phyloP scores from a whole-genome alignment of 2,329 filamentous ascomycete genomes.

The Aspergillus sp. region DNA sequence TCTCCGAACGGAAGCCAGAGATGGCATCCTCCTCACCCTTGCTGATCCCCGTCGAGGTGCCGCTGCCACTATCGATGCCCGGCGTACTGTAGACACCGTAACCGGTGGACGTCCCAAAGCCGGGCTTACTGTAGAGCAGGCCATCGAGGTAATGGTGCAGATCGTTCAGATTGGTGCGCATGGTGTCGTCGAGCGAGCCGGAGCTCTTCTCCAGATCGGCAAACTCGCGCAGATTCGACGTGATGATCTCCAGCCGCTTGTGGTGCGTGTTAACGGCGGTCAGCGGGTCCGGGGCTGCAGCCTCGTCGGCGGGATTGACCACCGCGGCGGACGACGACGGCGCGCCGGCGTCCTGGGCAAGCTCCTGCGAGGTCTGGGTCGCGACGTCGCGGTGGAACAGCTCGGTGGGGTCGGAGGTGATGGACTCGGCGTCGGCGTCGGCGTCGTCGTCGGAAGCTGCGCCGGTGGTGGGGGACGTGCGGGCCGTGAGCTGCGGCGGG shows the following conservation, averaged over 20 bases:
- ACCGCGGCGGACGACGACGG: slow-evolving; percentile 10
- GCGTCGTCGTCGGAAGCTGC: slow-evolving; percentile 18
- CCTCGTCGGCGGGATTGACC: slow-evolving; percentile 7
- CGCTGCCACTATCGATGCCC: slow-evolving; percentile 21
- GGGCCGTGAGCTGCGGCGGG: slow-evolving; percentile 38
- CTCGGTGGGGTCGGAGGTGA: slow-evolving; percentile 60
- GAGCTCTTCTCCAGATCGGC: slow-evolving; percentile 38
- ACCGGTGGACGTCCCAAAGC: slow-evolving; percentile 25
- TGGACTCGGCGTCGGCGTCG: slow-evolving; percentile 47
- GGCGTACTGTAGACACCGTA: slow-evolving; percentile 37
- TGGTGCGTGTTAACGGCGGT: slow-evolving; percentile 37
- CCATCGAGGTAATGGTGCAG: slow-evolving; percentile 54
- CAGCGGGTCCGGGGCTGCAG: slow-evolving; percentile 18
- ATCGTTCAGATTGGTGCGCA: slow-evolving; percentile 38
- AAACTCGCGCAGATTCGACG: slow-evolving; percentile 52
- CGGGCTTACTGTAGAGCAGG: slow-evolving; percentile 39
- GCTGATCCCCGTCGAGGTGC: slow-evolving; percentile 26
- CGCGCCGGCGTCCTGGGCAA: not conserved
- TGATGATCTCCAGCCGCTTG: slow-evolving; percentile 50
- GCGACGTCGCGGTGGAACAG: slow-evolving; percentile 64
- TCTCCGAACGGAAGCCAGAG: slow-evolving; percentile 58
- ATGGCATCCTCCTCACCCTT: slow-evolving; percentile 57
- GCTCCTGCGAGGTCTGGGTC: slow-evolving; percentile 57
- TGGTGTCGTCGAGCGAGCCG: slow-evolving; percentile 31
- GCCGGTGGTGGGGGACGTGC: slow-evolving; percentile 23